Percentiles rank a stretch among this genome's conserved stretches.
phyloP scores from a whole-genome alignment of 805 yeast genomes.

The Teunomyces stri region DNA sequence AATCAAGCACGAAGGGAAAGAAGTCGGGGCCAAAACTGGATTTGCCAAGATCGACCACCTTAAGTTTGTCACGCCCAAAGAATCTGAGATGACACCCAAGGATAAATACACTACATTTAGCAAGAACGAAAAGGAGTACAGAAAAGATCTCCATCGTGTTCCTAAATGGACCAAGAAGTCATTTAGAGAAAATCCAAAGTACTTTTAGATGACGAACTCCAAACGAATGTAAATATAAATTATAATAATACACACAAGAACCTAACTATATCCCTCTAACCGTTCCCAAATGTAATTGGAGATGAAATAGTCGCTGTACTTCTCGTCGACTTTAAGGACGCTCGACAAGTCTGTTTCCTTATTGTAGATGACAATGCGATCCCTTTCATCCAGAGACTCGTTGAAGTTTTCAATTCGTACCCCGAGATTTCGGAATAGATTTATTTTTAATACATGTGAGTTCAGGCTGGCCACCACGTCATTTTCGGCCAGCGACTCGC shows the following conservation, averaged over 20 bases:
- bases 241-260: constrained; percentile 3
- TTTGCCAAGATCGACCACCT: constrained; percentile 36
- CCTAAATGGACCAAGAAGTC: constrained; percentile 92
- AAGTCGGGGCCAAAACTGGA: constrained; percentile 34
- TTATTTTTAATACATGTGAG: constrained; percentile 50
- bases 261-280: constrained; percentile 20
- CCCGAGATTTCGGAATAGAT: constrained; percentile 61
- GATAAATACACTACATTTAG: constrained; percentile 89
- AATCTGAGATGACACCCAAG: constrained; percentile 69
- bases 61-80: constrained; percentile 61
- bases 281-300: constrained; percentile 80
- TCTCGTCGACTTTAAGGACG: constrained; percentile 49
- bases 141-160: constrained; percentile 83
- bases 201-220: constrained; percentile 42
- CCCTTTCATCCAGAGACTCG: constrained; percentile 16
- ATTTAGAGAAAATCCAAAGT: constrained; percentile 73
- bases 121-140: constrained; percentile 69
- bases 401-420: constrained; percentile 40
- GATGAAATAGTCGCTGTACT: constrained; percentile 65
- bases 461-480: constrained; percentile 37
- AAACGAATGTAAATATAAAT: constrained; percentile 5
- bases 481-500: constrained; percentile 30
- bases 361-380: constrained; percentile 49
- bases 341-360: constrained; percentile 45
- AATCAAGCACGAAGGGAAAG: constrained; percentile 14